Conservation (phyloP, 2,329 filamentous ascomycete species). For the Neospermospora avenae region DNA sequence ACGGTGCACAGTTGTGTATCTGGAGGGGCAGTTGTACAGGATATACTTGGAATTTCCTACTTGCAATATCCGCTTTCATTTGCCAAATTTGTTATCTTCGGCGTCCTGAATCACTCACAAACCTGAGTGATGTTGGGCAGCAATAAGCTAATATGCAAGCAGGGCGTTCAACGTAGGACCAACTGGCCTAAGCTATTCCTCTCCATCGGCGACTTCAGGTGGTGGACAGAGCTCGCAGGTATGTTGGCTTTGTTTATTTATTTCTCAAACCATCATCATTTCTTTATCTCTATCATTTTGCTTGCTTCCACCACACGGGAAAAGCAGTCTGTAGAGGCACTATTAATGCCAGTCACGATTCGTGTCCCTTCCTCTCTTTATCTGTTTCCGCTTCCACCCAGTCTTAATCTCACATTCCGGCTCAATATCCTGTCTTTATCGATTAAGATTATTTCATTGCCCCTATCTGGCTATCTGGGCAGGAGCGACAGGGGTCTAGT, state of each 20-base stretch:
- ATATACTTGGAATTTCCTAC: not conserved
- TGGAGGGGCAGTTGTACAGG: not conserved
- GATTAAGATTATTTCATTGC: slow-evolving; percentile 6
- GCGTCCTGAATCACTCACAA: not conserved
- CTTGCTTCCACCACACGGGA: not conserved
- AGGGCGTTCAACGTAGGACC: slow-evolving; percentile 33
- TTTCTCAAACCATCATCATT: not conserved
- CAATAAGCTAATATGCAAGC: slow-evolving; percentile 24
- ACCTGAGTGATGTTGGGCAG: not conserved
- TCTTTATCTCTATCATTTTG: not conserved
- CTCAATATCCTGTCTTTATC: slow-evolving; percentile 3
- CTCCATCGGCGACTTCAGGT: slow-evolving; percentile 58
- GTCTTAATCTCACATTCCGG: not conserved
- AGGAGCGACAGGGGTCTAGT: not conserved
- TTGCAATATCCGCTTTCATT: not conserved
- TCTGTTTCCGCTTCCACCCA: not conserved
- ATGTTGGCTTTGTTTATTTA: slow-evolving; percentile 34
- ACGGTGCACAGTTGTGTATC: slow-evolving; percentile 1
- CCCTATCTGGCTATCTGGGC: slow-evolving; percentile 6
- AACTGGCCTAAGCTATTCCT: slow-evolving; percentile 51
- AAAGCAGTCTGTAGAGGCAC: not conserved
- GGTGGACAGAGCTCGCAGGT: slow-evolving; percentile 60
- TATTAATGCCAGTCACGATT: not conserved
- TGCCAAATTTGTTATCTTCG: not conserved
- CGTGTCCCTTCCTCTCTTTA: not conserved